Conservation (phyloP, 495 filamentous ascomycete species). For the Eremomyces bilateralis region DNA sequence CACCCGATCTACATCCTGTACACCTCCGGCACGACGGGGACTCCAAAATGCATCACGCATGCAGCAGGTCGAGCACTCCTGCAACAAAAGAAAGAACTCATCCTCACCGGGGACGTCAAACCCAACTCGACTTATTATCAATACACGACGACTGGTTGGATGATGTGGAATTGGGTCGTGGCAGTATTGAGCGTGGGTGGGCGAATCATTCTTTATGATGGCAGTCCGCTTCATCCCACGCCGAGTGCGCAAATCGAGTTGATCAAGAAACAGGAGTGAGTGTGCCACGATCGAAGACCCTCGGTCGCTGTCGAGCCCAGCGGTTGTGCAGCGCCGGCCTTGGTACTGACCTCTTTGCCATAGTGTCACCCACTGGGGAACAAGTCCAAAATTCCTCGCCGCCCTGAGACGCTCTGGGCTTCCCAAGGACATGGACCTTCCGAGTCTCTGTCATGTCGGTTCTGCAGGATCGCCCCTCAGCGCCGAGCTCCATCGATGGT, state of each 20-base stretch:
- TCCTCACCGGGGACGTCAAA: slow-evolving; percentile 56
- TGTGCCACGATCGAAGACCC: no score
- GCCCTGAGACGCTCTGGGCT: no score
- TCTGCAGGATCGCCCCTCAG: slow-evolving; percentile 86
- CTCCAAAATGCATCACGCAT: slow-evolving; percentile 84
- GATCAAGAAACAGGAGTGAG: no score
- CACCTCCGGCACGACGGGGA: slow-evolving; percentile 69
- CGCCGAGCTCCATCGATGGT: slow-evolving; percentile 75
- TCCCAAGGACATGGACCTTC: no score
- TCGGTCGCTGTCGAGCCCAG: no score
- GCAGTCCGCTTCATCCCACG: no score
- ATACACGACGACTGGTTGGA: slow-evolving; percentile 82
- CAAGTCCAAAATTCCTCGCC: no score
- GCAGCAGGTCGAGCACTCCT: slow-evolving; percentile 69
- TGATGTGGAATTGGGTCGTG: slow-evolving; percentile 97
- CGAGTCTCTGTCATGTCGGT: no score
- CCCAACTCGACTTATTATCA: slow-evolving; percentile 50
- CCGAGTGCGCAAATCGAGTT: no score
- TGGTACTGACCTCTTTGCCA: no score
- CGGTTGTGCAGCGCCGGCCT: no score
- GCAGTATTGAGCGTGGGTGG: slow-evolving; percentile 24
- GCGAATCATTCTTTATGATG: not conserved
- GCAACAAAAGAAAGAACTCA: slow-evolving; percentile 88
- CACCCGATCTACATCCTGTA: slow-evolving; percentile 83
- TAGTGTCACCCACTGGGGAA: no score